Evolutionary conservation across 1,139 yeast species (phyloP), one percentile per base, ranked within the genome.

Genomic region (Meyerozyma athensensis): DNA sequence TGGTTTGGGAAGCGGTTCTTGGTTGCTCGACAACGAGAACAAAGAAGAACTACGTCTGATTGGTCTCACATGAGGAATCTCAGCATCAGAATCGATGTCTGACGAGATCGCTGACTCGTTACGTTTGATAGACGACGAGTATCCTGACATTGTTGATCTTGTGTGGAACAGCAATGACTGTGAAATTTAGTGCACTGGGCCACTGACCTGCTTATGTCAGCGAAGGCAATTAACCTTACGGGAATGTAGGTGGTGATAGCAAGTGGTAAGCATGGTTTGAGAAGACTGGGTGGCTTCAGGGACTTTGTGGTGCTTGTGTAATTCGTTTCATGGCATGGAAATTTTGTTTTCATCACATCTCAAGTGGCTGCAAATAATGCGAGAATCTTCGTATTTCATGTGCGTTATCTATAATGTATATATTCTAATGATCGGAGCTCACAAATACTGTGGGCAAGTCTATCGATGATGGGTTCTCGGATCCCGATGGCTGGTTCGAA

Each of bases 1-100:
- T 6, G 89, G 89, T 40, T 83, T 59, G 16, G 74, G 74, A 40
- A 68, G 58, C 3, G 63, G 64, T 37, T 63, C 66, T 41, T 61
- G 65, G 47, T 70, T 72, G 36, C 68, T 61, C 39, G 68, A 62
- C 36, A 66, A 51, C 19, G 53, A 48, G 36, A 51, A 51, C 44
- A 57, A 43, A 21, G 74, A 67, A 17, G 74, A 67, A 14, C 72
- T 65, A 47, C 77, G 57, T 52, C 76, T 62, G 30, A 69, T 54
- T 12, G 58, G 50, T 6, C 32, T 16, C 7, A 64, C 65, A 31
- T 44, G 42, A 4, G 58, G 56, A 19, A 45, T 46, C 4, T 56
- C 53, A 13, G 46, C 46, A 43, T 64, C 72, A 13, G 64, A 57
- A 32, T 61, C 66, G 10, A 56, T 50, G 43, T 61, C 67, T 3